Evolutionary conservation across 2,329 filamentous ascomycete species (phyloP), one percentile per base, ranked within the genome.

Genomic region (Ambrosiella xylebori): DNA sequence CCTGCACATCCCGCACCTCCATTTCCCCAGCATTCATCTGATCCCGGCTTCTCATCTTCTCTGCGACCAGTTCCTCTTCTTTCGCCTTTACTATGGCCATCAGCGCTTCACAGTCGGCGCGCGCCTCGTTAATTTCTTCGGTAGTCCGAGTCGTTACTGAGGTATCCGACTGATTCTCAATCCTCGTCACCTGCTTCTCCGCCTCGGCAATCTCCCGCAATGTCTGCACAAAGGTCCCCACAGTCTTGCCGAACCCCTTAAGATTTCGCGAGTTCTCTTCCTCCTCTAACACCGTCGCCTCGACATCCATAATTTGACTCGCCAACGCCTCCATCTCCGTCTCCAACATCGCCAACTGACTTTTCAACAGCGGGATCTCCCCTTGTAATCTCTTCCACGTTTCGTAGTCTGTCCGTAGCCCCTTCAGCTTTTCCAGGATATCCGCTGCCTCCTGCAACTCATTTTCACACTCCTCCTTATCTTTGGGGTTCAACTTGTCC

Each of bases 91-190:
- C 71, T 19, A 71, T 71, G 57, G 84, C 80, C 63, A 82, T 76
- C 65, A 86, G 81, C 61, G 89, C 86, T 17, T 78, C 78, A 58
- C 84, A 76, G 15, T 73, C 71, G 53, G 81, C 80, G 61, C 89
- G 80, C 53, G 89, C 80, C 57, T 86, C 82, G 64, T 93, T 86
- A 57, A 97, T 89, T 63, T 93, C 86, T 57, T 95, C 86, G 6
- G 88, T 77, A 8, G 76, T 69, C 11, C 79, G 78, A 12, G 15
- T 39, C 4, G 19, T 41, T 13, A 47, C 55, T 7, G 35, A 17
- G 7, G 35, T 45, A 8, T 56, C 27, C 35, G 77, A 75, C 63
- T 89, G 88, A 7, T 82, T 81, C 59, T 80, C 76, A 54, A 95
- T 78, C 57, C 86, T 81, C 58, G 84, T 76, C 54, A 96, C 84